Base-by-base conservation (phyloP, 2,329 filamentous ascomycete genomes). In the Cordyceps cicadae region DNA sequence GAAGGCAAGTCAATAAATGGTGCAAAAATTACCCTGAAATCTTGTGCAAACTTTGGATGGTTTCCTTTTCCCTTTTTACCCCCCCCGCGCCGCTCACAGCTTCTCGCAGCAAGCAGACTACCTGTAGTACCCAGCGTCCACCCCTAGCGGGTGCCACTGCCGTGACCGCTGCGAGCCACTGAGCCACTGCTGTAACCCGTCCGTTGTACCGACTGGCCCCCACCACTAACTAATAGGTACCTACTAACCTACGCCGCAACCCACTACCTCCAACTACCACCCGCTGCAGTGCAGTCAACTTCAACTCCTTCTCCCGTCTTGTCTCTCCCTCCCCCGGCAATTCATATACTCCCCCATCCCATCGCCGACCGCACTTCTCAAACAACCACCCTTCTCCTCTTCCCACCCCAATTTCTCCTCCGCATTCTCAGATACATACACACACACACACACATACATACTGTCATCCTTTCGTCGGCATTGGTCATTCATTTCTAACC, bases 351-450 rank as follows among this genome's bases (percentile, higher is more conserved):
- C 39, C 59, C 54, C 53, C 46, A 45, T 61, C 54, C 53, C 53
- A 45, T 61, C 59, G 59, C 59, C 54, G 48, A 57, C 39, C 59
- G 45, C 54, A 46, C 49, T 50, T 45, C 55, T 46, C 59, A 57
- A 52, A 53, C 26, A 26, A 17, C 43, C 49, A n/a, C 43, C 51
- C 41, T 39, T 60, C 26, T 29, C 41, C n/a, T 49, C 48, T 39
- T 26, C 14, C n/a, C 19, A 5, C 24, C 51, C 32, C 50, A 24
- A 53, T 59, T 37, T 39, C 19, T 37, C 21, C 19, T 37, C 21
- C 49, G 49, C 49, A 46, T 24, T 53, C 12, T 41, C 26, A 53
- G 41, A 48, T 54, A 41, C 58, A 54, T 19, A 6, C 39, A 48
- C n/a, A 34, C 32, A 2, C 32, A 2, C 4, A 24, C 24, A 24